These are phyloP conservation scores for Lactarius hengduanensis DNA, from an alignment of 768 basidiomycete species.

Conservation along the genomic window DNA sequence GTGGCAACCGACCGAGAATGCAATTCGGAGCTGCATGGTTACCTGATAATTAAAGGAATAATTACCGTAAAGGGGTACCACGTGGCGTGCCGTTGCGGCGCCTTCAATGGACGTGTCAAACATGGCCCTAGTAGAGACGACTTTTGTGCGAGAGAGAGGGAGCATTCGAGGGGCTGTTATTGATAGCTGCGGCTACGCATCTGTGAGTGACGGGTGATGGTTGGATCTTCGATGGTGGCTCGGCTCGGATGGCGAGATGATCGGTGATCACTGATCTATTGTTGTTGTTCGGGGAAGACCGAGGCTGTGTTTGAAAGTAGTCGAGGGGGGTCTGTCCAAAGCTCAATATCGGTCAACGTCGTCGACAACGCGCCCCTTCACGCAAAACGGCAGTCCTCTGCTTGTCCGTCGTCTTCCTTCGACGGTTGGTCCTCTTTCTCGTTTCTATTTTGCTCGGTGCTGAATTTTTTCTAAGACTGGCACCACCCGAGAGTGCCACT, in stretches of 20 bases:
- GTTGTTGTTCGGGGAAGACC: background rate
- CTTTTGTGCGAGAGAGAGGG: background rate
- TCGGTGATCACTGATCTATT: background rate
- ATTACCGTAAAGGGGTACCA: background rate
- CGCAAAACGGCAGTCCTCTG: slow-evolving; percentile 2
- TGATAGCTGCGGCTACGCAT: background rate
- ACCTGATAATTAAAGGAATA: background rate
- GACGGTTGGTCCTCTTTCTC: slow-evolving; percentile 4
- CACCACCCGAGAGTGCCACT: background rate
- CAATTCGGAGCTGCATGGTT: background rate
- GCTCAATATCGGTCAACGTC: background rate
- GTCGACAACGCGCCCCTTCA: slow-evolving; percentile 6
- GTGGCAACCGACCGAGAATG: background rate
- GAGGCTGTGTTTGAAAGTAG: background rate
- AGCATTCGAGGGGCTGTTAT: too few relatives aligned
- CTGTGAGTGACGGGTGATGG: background rate
- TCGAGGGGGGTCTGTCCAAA: background rate
- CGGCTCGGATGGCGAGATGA: background rate
- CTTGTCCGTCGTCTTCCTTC: background rate
- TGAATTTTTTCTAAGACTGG: background rate
- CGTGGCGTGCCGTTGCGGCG: background rate
- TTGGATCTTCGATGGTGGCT: background rate
- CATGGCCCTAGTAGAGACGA: background rate
- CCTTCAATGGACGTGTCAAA: background rate
- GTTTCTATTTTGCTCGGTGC: background rate